phyloP scores from a whole-genome alignment of 2,329 filamentous ascomycete species.

The Rutstroemia sp. region DNA sequence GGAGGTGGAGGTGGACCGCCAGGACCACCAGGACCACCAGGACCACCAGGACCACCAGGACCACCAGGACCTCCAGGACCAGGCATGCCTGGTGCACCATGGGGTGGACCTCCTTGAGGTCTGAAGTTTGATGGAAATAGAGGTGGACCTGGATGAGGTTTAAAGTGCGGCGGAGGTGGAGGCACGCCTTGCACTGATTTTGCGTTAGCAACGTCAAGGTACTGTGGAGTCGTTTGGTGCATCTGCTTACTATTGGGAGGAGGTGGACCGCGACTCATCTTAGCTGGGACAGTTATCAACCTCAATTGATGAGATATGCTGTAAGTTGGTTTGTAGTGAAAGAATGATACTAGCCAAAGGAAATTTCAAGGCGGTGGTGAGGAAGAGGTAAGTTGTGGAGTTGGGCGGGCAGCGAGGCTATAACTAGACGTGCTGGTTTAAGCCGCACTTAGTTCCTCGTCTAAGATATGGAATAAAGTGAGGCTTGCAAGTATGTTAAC shows the following conservation, averaged over 20 bases:
- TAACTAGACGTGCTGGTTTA: neutral
- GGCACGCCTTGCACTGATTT: neutral
- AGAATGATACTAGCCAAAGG: too few relatives aligned
- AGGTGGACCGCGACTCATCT: too few relatives aligned
- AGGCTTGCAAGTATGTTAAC: neutral
- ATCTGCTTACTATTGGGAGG: too few relatives aligned
- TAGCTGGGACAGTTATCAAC: too few relatives aligned
- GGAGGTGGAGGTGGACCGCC: neutral
- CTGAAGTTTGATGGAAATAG: neutral
- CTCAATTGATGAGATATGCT: too few relatives aligned
- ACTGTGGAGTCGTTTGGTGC: neutral
- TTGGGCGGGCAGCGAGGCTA: neutral
- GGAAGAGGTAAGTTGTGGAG: neutral
- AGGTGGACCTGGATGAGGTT: neutral
- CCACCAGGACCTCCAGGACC: neutral
- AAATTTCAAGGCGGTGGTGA: neutral
- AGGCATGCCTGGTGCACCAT: neutral
- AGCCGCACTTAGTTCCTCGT: neutral
- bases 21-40: neutral
- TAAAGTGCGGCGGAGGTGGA: neutral
- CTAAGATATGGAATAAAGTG: neutral
- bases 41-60: neutral
- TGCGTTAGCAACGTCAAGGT: neutral
- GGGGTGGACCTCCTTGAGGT: too few relatives aligned
- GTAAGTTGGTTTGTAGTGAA: too few relatives aligned